Evolutionary conservation across 345 rosid species (phyloP), one percentile per base, ranked within the genome.

Genomic region (Cardamine occulta): DNA sequence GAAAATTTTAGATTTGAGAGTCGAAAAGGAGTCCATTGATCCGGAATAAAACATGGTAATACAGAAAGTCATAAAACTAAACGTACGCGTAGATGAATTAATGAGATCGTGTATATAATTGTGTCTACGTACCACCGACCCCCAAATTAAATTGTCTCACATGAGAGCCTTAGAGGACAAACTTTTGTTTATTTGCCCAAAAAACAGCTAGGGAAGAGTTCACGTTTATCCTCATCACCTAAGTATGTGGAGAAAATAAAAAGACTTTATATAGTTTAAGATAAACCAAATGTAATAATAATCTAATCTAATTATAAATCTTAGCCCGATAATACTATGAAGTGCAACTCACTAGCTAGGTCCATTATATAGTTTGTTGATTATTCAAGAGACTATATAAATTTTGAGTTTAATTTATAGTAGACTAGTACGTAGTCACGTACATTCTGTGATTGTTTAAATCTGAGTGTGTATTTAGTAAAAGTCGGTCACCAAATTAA

Each of bases 71-170:
- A 55, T 18, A 57, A 19, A 72, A 3, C 3, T 10, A 34, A 21
- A 35, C 1, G 40, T 23, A 39, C 4, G 34, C 7, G 7, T 34
- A 17, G 29, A 55, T 68, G 53, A 56, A 29, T 26, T 39, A 55
- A 12, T 69, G 29, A 58, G 12, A 23, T 37, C 31, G 1, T 40
- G 44, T 13, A 21, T 59, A 21, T 13, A 39, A 53, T 32, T 23
- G 48, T 44, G 64, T 55, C 39, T 42, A 64, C 77, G 64, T 45
- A 57, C 67, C 53, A 75, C 54, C 73, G 24, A 49, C 62, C 60
- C 67, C 60, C 67, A 58, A 66, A 60, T 58, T 75, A 49, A 75
- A 37, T 21, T 6, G 54, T 9, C 1, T 74, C 79, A 74, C 79
- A 66, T 48, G 77, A 44, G 19, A 19, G 58, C 45, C 11, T 66